These are phyloP conservation scores for Basipetospora chlamydospora DNA, from an alignment of 2,329 filamentous ascomycete species.

Conservation along the genomic window DNA sequence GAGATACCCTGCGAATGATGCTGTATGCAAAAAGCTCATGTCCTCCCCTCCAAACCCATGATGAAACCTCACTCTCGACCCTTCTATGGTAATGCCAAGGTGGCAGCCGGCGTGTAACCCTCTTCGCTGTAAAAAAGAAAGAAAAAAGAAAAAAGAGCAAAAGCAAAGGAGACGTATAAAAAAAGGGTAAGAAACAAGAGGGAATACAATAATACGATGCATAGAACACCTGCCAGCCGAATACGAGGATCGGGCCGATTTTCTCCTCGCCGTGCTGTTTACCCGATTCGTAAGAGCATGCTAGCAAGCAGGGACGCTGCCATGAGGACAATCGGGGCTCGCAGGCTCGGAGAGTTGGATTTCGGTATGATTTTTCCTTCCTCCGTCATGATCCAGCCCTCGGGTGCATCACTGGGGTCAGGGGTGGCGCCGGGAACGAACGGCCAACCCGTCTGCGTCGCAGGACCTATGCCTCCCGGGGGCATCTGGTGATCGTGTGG, in stretches of 20 bases:
- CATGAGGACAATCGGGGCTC: slow-evolving; percentile 13
- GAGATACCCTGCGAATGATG: no score
- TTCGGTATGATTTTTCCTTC: slow-evolving; percentile 68
- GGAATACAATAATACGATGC: background rate
- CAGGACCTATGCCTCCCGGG: slow-evolving; percentile 50
- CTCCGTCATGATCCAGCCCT: slow-evolving; percentile 66
- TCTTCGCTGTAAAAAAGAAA: background rate
- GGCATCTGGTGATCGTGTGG: slow-evolving; percentile 51
- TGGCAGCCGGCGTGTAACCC: no score
- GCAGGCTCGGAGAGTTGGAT: slow-evolving; percentile 25
- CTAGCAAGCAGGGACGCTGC: slow-evolving; percentile 13
- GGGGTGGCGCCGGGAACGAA: slow-evolving; percentile 46
- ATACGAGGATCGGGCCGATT: no score
- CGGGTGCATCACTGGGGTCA: slow-evolving; percentile 47
- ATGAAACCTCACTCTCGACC: no score
- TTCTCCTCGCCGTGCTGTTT: no score
- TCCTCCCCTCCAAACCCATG: no score
- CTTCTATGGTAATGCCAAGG: no score
- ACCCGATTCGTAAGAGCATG: no score
- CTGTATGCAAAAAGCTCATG: no score
- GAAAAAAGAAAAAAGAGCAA: background rate
- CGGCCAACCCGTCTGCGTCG: slow-evolving; percentile 51
- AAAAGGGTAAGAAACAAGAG: background rate
- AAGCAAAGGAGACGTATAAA: background rate
- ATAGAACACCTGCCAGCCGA: no score